Conservation (phyloP, 225 moss, liverwort and hornwort species). For the Physcomitrium patens region DNA sequence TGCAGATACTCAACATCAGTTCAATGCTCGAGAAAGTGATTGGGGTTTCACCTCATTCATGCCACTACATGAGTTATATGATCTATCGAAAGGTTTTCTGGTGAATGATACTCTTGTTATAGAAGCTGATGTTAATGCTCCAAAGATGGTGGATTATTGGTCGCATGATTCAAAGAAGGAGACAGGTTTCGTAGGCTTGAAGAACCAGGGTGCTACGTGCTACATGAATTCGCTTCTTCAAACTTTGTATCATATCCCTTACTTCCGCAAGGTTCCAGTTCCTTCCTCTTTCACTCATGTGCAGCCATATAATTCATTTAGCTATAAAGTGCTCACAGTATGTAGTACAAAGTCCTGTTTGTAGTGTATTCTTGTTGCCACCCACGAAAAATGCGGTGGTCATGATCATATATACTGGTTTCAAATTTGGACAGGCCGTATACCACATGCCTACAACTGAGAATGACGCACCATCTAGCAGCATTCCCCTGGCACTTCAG, state of each 20-base stretch:
- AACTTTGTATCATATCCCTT: slow-evolving; percentile 79
- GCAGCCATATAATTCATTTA: not conserved
- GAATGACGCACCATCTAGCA: slow-evolving; percentile 79
- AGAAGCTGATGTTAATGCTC: slow-evolving; percentile 77
- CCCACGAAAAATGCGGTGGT: not conserved
- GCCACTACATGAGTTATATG: slow-evolving; percentile 75
- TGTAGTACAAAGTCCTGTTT: not conserved
- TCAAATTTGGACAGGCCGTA: slow-evolving; percentile 51
- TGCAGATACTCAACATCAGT: slow-evolving; percentile 86
- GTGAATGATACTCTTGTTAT: slow-evolving; percentile 74
- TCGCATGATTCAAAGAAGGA: slow-evolving; percentile 86
- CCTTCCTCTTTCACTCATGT: not conserved
- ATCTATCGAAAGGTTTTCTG: slow-evolving; percentile 73
- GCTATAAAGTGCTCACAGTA: not conserved
- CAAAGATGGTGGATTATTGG: slow-evolving; percentile 80
- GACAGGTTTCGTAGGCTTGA: slow-evolving; percentile 81
- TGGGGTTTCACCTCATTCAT: slow-evolving; percentile 90
- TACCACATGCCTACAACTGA: slow-evolving; percentile 88
- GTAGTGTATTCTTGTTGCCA: not conserved
- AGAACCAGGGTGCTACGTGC: slow-evolving; percentile 84
- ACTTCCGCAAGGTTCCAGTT: slow-evolving; percentile 68
- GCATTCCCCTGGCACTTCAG: slow-evolving; percentile 85
- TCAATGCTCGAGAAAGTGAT: slow-evolving; percentile 76
- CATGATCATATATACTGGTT: not conserved
- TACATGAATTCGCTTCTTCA: slow-evolving; percentile 88